Evolutionary conservation across 805 yeast genomes (phyloP), one percentile per base, ranked within the genome.

Genomic region (Candida ovalis): DNA sequence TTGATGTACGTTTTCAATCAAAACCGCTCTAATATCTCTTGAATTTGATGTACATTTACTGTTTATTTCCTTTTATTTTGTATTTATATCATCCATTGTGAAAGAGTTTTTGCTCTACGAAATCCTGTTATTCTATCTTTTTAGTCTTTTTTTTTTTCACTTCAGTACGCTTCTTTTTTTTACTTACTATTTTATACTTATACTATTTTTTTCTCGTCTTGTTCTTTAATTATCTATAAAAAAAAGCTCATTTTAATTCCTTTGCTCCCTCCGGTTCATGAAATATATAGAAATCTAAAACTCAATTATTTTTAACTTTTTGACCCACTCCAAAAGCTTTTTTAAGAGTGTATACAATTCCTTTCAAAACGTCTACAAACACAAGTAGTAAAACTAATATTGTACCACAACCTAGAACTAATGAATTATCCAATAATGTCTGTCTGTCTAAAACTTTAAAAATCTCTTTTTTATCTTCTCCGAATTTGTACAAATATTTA

Each of bases 401-500:
- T 7, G 58, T 9, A 6, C 58, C 19, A 3, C 32, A 24, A 10
- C 46, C 17, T 9, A 61, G 37, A 3, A 51, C 24, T 8, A 39
- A 39, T 15, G 80, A 82, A 58, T 82, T 75, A 23, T 81, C 78
- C 10, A 66, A 51, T 61, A 82, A 70, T 33, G 80, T 64, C 0
- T 76, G 78, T 24, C 63, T 61, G 50, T 77, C 63, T 10, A 58
- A 44, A 3, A 78, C 60, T 35, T 12, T 35, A 27, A 64, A 69
- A 9, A 77, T 69, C 39, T 67, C 68, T 45, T 57, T 57, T 37
- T 62, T 58, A n/a, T 51, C 57, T 42, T 62, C 67, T 1, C 64
- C 62, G 49, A 55, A 64, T 33, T 62, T 55, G 37, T 53, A 58
- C 37, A 58, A 25, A 2, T 56, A 49, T n/a, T 47, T 37, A 10